Base-by-base conservation (phyloP, 2,329 filamentous ascomycete genomes). In the Cladosporium sp. region DNA sequence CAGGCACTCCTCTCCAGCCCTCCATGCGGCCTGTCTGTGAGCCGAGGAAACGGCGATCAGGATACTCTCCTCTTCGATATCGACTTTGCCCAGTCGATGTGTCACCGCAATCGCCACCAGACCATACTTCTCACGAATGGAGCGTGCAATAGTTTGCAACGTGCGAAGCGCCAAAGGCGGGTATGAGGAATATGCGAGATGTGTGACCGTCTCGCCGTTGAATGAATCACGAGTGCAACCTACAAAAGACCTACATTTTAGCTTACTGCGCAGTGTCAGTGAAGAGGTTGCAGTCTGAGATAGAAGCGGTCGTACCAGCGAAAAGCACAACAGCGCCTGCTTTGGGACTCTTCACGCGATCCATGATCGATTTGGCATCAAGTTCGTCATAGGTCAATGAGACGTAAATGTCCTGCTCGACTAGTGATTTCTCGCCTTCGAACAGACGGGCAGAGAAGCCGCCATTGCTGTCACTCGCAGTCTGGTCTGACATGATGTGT, bases 11-110 rank as follows among this genome's bases (percentile, higher is more conserved):
- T 97, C 93, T 0, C 90, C 93, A 0, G 89, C 93, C 66, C 79
- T 77, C 93, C 93, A 99, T 5, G 90, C 92, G 14, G 88, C 89
- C 66, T 88, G 84, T 7, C 94, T 81, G 76, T 97, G 94, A 37
- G 89, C 85, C 28, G 90, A 83, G 43, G 89, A 92, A 3, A 97
- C 89, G 1, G 90, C 89, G 67, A 97, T 92, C 58, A 95, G 77
- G 61, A 99, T 93, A 71, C 90, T 96, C 76, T 97, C 92, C 74
- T 97, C 90, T n/a, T 87, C 88, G 58, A 97, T 87, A 2, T 90
- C 90, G 15, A 97, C 93, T 19, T 84, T 81, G 0, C 94, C 94
- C 3, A 97, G 80, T 3, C 93, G 84, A 75, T 97, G 94, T 14
- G 89, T 80, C 73, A 97, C 89, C 51, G 88, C 86, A 60, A 97